Evolutionary conservation across 2,329 filamentous ascomycete species (phyloP).

Genomic region (Penicillium corylophilum): DNA sequence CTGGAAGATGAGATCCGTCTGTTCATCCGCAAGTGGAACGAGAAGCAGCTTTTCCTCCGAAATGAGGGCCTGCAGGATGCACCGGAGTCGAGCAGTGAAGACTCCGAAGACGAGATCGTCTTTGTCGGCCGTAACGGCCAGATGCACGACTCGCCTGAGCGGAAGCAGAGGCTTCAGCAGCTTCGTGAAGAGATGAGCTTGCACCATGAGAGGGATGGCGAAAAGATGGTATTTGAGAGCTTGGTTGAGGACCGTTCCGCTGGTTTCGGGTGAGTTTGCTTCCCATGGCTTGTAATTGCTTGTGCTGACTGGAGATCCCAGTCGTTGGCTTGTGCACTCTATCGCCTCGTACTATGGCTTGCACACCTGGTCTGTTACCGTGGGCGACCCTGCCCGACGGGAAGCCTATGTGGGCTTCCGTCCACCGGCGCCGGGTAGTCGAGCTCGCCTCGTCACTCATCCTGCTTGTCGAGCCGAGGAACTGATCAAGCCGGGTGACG

Average conservation of each 20-base stretch:
- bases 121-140: constrained; percentile 73
- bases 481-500: constrained; percentile 34
- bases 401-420: constrained; percentile 78
- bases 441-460: constrained; percentile 27
- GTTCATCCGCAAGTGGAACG: constrained; percentile 66
- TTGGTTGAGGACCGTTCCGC: constrained; percentile 72
- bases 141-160: constrained; percentile 59
- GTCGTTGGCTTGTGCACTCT: constrained; percentile 88
- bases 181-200: constrained; percentile 30
- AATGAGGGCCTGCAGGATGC: constrained; percentile 49
- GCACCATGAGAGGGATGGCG: constrained; percentile 50
- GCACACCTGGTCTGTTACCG: constrained; percentile 75
- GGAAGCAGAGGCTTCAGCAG: constrained; percentile 55
- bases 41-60: constrained; percentile 49
- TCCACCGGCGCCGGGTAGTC: constrained; percentile 33
- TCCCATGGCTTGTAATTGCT: background rate
- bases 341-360: constrained; percentile 92
- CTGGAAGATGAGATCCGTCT: constrained; percentile 80
- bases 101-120: constrained; percentile 82
- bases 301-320: constrained; percentile 36
- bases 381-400: constrained; percentile 67
- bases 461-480: constrained; percentile 28
- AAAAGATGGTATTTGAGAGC: constrained; percentile 78
- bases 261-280: constrained; percentile 70
- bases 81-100: constrained; percentile 43